Evolutionary conservation across 176 grass and related monocot genomes (phyloP).

Genomic region (Themeda triandra): DNA sequence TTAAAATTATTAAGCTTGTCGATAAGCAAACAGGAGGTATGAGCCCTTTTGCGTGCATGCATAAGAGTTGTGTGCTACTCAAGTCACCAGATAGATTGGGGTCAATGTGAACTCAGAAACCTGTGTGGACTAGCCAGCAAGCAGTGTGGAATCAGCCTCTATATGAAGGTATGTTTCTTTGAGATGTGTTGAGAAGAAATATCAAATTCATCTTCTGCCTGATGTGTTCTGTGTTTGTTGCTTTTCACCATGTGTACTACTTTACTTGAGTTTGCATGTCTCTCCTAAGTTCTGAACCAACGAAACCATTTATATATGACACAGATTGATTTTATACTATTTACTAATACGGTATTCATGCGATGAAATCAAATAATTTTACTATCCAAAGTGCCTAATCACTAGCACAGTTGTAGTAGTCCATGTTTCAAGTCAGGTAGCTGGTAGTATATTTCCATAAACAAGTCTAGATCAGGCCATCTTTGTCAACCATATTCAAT

Average conservation of each 20-base stretch:
- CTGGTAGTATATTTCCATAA: neutral
- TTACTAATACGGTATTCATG: conserved; percentile 15
- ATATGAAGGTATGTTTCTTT: neutral
- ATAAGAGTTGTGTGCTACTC: neutral
- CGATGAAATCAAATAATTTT: neutral
- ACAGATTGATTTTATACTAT: neutral
- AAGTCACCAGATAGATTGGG: neutral
- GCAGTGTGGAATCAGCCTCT: neutral
- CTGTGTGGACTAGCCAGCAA: neutral
- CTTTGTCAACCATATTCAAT: neutral
- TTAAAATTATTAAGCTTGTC: neutral
- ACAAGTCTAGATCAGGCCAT: neutral
- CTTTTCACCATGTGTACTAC: neutral
- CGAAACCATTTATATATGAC: neutral
- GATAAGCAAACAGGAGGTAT: neutral
- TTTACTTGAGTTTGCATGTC: neutral
- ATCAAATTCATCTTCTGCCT: neutral
- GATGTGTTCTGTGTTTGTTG: neutral
- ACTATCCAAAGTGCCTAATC: conserved; percentile 10
- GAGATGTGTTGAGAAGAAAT: neutral
- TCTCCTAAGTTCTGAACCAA: neutral
- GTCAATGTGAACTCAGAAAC: neutral
- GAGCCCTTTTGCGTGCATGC: neutral
- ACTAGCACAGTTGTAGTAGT: neutral
- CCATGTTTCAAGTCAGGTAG: neutral